Evolutionary conservation across 2,329 filamentous ascomycete genomes (phyloP), one percentile per base, ranked within the genome.

Genomic region (Trichothecium sympodiale): DNA sequence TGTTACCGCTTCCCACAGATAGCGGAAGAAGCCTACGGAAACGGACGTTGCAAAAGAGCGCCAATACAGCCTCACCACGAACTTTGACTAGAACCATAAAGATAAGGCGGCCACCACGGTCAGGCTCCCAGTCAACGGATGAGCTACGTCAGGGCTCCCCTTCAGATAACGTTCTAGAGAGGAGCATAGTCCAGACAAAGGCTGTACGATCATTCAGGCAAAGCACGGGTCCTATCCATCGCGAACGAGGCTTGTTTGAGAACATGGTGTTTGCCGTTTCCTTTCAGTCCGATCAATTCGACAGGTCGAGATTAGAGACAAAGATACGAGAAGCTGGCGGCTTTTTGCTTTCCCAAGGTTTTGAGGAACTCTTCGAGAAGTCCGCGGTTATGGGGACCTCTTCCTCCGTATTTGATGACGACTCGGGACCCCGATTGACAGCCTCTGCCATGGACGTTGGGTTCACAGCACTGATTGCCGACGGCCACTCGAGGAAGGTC

Each of bases 191-290:
- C 3, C 46, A 50, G 7, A 38, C 47, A 4, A 56, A 52, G 39
- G 39, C 44, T 5, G 48, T 37, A n/a, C 46, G 48, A 27, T 46
- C 43, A 2, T 50, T 50, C 16, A 46, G 48, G 13, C 50, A 51
- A 34, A 54, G 46, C 25, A 37, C 56, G 7, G 47, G 40, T 8
- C 40, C 47, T 38, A 48, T 37, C 25, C 41, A 42, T 43, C 48
- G 45, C 42, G 51, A 40, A 3, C 42, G 48, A 8, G 42, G 49
- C 3, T 32, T 93, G 0, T 94, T 96, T 48, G 60, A 71, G 1
- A 77, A 79, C 29, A 94, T 95, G 87, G 77, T 76, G 0, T 95
- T 96, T 56, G 87, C 87, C 0, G 71, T 94, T 9, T 89, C 86
- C 0, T 84, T 86, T 42, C 67, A 68, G 45, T 56, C 59, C 0